Percentiles rank a stretch among this genome's conserved stretches.
Conservation (phyloP, 2,329 filamentous ascomycete genomes). For the Botryotinia narcissicola region DNA sequence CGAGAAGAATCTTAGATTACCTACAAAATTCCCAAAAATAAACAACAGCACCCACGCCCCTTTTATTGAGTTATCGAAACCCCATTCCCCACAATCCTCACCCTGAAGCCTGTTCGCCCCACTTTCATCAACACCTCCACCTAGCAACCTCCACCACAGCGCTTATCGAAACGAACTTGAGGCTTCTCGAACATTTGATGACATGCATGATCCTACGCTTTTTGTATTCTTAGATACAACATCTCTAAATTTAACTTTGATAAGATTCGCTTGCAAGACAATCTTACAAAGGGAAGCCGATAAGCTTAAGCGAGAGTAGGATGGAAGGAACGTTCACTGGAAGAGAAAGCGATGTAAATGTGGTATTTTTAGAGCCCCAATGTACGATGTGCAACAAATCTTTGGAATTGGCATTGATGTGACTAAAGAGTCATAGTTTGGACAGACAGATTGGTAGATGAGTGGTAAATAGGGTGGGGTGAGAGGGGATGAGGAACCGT, state of each 20-base stretch:
- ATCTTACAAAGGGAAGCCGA: not conserved
- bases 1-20: not conserved
- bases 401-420: not conserved
- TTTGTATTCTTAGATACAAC: not conserved
- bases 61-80: not conserved
- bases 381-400: not conserved
- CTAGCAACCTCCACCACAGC: not conserved
- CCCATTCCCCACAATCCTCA: not conserved
- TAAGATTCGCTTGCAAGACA: not conserved
- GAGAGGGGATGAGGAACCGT: not conserved
- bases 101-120: not conserved
- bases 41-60: not conserved
- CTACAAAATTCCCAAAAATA: not conserved
- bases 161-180: not conserved
- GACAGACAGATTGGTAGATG: not conserved
- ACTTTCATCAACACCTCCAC: not conserved
- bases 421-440: not conserved
- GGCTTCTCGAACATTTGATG: not conserved
- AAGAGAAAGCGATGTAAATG: not conserved
- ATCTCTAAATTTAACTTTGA: not conserved
- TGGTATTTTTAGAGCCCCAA: slow-evolving; percentile 2
- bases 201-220: not conserved
- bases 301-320: not conserved
- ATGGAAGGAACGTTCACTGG: not conserved
- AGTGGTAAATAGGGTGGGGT: not conserved